Conservation (phyloP, 176 grass and related monocot genomes). For the Elymus sibiricus region DNA sequence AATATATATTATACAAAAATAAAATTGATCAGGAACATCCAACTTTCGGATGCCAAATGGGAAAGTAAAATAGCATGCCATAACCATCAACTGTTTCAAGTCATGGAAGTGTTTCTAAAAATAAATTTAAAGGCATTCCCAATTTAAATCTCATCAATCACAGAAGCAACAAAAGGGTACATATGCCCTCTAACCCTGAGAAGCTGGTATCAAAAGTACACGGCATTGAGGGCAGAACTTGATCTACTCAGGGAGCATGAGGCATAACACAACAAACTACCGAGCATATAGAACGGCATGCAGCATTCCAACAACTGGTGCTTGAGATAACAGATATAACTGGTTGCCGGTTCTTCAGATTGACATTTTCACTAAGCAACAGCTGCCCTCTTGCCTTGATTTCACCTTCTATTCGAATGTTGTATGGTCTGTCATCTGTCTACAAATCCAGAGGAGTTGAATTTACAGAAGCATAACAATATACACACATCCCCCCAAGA, state of each 20-base stretch:
- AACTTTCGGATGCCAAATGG: neutral
- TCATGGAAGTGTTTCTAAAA: neutral
- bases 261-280: neutral
- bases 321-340: neutral
- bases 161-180: neutral
- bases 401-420: neutral
- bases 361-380: constrained; percentile 20
- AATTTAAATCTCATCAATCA: neutral
- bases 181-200: too few relatives aligned
- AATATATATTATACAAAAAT: neutral
- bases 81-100: neutral
- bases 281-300: neutral
- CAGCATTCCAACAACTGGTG: neutral
- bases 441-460: constrained; percentile 4
- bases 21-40: neutral
- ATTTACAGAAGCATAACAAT: neutral
- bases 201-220: neutral
- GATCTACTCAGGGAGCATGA: neutral
- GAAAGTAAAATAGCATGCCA: neutral
- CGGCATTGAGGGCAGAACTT: neutral
- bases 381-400: neutral
- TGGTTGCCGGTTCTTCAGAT: constrained; percentile 9
- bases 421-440: neutral
- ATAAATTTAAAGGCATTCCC: neutral
- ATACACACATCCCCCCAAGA: too few relatives aligned